Percentiles rank a stretch among this genome's conserved stretches.
Conservation (phyloP, 805 yeast species). For the Pichia insulana region DNA sequence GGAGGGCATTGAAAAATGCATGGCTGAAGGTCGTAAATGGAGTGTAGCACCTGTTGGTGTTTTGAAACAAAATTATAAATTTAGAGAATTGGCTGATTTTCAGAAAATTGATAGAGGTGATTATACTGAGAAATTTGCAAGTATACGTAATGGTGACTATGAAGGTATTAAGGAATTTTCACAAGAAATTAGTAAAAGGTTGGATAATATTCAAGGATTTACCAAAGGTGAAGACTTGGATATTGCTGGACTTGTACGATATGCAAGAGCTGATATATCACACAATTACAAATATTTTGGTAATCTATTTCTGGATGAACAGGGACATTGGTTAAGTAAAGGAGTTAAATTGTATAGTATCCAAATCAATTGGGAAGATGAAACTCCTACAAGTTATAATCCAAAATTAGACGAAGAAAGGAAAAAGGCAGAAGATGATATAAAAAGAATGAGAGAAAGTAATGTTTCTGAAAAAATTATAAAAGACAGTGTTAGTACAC, state of each 20-base stretch:
- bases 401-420: constrained; percentile 40
- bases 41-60: constrained; percentile 56
- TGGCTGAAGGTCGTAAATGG: constrained; percentile 26
- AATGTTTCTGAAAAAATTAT: constrained; percentile 19
- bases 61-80: constrained; percentile 59
- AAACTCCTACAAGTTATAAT: constrained; percentile 43
- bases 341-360: constrained; percentile 45
- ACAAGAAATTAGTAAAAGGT: constrained; percentile 17
- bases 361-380: constrained; percentile 40
- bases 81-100: constrained; percentile 83
- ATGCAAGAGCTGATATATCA: constrained; percentile 70
- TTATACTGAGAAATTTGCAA: constrained; percentile 33
- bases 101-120: constrained; percentile 56
- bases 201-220: constrained; percentile 10
- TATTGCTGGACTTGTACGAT: constrained; percentile 80
- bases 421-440: constrained; percentile 27
- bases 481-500: constrained; percentile 22
- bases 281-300: constrained; percentile 69
- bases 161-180: constrained; percentile 34
- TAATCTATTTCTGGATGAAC: constrained; percentile 52
- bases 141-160: constrained; percentile 36
- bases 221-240: constrained; percentile 35
- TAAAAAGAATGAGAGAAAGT: constrained; percentile 24
- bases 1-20: constrained; percentile 33
- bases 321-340: constrained; percentile 42